Base-by-base conservation (phyloP, 2,329 filamentous ascomycete genomes). In the Aspergillus ruber region DNA sequence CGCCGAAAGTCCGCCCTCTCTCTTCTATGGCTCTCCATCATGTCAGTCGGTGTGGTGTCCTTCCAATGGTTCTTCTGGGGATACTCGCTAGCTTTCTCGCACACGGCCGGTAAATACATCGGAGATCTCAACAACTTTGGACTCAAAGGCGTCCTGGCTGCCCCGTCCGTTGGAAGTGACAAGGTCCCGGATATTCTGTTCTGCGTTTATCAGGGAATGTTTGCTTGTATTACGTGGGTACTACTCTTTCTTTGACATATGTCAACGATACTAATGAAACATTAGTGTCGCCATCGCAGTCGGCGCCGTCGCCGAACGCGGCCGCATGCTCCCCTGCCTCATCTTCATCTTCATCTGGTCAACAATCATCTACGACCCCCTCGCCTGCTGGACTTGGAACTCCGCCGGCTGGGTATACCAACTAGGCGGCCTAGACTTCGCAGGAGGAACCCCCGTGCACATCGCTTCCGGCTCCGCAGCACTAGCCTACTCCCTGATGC, bases 1-100 rank as follows among this genome's bases (percentile, higher is more conserved):
- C 84, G 89, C 48, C 83, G 90, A 67, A 95, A 95, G 74, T 94
- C 88, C 0, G 90, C 90, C 3, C 77, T 95, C 46, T 88, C 88
- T 15, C 78, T 95, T 52, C 85, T 95, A 67, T 90, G 88, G 79
- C 78, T 95, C 3, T 87, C 87, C 12, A 80, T 95, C 73, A 85
- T 95, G 74, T 84, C 87, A 13, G 81, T 85, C 3, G 86, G 82
- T 9, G 82, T 94, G 55, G 82, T 90, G 51, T 84, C 83, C 43
- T 94, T 95, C 71, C 88, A 95, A 65, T 95, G 90, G 89, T 95
- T 94, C 75, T 91, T 95, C 75, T 95, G 89, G 89, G 89, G 89
- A 42, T 95, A 88, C 66, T 90, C 86, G 4, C 72, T 93, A 9
- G 82, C 86, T 42, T 93, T 90, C 66, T 93, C 88, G 13, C 88